Percentiles rank a stretch among this genome's conserved stretches.
These are phyloP conservation scores for Gymnopus androsaceus DNA, from an alignment of 1,284 basidiomycete genomes.

Conservation along the genomic window DNA sequence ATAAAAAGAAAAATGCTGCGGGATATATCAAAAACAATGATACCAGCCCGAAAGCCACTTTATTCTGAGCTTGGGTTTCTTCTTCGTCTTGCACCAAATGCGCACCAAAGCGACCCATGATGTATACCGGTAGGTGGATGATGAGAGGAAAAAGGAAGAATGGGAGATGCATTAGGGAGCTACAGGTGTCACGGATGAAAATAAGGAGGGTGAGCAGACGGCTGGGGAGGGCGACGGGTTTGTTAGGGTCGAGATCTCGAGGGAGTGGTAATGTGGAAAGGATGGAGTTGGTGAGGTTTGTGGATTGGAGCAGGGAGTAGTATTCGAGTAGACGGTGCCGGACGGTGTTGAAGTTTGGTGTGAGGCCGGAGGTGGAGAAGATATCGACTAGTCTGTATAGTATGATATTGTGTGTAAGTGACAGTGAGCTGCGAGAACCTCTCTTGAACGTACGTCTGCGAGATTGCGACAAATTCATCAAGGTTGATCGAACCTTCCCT, in stretches of 20 bases:
- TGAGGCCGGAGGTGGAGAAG: conserved; percentile 69
- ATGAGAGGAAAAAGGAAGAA: conserved; percentile 86
- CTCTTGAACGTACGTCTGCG: conserved; percentile 79
- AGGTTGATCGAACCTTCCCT: conserved; percentile 73
- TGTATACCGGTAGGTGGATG: conserved; percentile 82
- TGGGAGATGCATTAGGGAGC: conserved; percentile 72
- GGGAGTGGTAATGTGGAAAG: conserved; percentile 81
- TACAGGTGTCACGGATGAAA: conserved; percentile 76
- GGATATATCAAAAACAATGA: conserved; percentile 79
- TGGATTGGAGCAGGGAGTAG: conserved; percentile 82
- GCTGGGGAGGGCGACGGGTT: conserved; percentile 72
- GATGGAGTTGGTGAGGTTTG: conserved; percentile 80
- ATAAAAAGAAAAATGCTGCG: conserved; percentile 78
- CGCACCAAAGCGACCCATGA: conserved; percentile 75
- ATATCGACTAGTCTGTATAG: conserved; percentile 75
- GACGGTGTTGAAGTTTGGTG: conserved; percentile 60
- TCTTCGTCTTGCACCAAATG: conserved; percentile 82
- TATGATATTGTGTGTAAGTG: neutral
- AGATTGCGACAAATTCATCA: conserved; percentile 77
- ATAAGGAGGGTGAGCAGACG: conserved; percentile 79
- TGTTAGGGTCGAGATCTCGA: conserved; percentile 75
- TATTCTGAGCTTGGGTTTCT: conserved; percentile 91
- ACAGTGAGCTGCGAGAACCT: neutral
- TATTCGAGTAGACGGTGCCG: conserved; percentile 80
- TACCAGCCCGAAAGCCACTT: conserved; percentile 78